A percentile compares a stretch with the other conserved stretches of the same genome.
Conservation (phyloP, 176 grass and related monocot genomes). For the Musa troglodytarum region DNA sequence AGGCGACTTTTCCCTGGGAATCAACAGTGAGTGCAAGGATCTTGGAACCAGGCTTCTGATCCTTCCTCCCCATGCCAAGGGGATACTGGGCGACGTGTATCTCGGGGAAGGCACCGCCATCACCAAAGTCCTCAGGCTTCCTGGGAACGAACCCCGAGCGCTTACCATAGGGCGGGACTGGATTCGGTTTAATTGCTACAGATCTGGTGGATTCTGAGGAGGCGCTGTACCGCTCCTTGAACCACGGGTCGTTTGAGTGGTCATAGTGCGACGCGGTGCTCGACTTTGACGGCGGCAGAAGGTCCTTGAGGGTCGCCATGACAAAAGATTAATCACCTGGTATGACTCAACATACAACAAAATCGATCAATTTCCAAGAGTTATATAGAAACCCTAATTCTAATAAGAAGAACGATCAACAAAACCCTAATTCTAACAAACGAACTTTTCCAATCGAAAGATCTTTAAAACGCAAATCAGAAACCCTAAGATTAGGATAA, state of each 20-base stretch:
- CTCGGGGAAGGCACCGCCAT: conserved; percentile 91
- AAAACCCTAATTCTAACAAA: neutral
- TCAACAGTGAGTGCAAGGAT: conserved; percentile 90
- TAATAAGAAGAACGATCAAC: neutral
- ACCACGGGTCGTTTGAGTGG: conserved; percentile 89
- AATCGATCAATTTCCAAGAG: neutral
- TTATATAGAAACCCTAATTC: conserved; percentile 1
- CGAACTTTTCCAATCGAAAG: neutral
- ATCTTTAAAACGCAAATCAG: neutral
- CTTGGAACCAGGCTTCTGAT: conserved; percentile 73
- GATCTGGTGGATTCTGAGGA: conserved; percentile 17
- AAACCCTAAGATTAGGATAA: no score
- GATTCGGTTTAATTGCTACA: conserved; percentile 18
- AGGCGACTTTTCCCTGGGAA: conserved; percentile 67
- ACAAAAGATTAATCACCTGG: neutral
- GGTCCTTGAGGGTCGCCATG: conserved; percentile 67
- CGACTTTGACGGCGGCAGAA: conserved; percentile 57
- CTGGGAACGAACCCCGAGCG: conserved; percentile 67
- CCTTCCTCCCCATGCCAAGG: conserved; percentile 79
- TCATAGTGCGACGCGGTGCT: conserved; percentile 51
- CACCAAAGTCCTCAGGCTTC: conserved; percentile 62
- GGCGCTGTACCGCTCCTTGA: conserved; percentile 75
- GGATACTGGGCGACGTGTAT: conserved; percentile 89
- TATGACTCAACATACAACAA: neutral
- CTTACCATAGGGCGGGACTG: conserved; percentile 64